These are phyloP conservation scores for Globisporangium ultimum DNA, from an alignment of 352 stramenopile species.

Conservation along the genomic window DNA sequence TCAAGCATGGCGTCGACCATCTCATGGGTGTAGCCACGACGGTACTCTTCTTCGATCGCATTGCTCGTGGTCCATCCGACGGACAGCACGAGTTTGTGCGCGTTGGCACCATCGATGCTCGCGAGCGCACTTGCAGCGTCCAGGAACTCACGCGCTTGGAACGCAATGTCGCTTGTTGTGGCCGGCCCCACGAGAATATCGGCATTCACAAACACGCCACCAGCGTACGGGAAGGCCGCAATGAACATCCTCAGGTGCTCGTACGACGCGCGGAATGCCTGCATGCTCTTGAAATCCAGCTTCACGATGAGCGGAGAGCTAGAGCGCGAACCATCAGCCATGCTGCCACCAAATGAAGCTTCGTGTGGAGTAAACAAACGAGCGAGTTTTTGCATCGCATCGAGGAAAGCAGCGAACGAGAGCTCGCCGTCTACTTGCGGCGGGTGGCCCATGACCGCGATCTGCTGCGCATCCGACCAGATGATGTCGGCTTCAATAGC, in stretches of 20 bases:
- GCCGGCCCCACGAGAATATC: slow-evolving; percentile 62
- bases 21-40: slow-evolving; percentile 38
- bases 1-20: slow-evolving; percentile 65
- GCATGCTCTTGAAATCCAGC: slow-evolving; percentile 66
- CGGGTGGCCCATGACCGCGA: slow-evolving; percentile 63
- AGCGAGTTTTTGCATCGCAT: slow-evolving; percentile 36
- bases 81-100: slow-evolving; percentile 67
- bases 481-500: slow-evolving; percentile 73
- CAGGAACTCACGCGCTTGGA: slow-evolving; percentile 46
- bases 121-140: slow-evolving; percentile 31
- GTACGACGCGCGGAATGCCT: slow-evolving; percentile 35
- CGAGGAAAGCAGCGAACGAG: slow-evolving; percentile 38
- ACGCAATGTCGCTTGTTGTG: slow-evolving; percentile 24
- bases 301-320: slow-evolving; percentile 60
- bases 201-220: slow-evolving; percentile 63
- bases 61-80: slow-evolving; percentile 72
- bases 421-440: slow-evolving; percentile 54
- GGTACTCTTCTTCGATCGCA: slow-evolving; percentile 41
- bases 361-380: background rate
- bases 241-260: slow-evolving; percentile 36
- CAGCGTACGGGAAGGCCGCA: slow-evolving; percentile 38
- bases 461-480: slow-evolving; percentile 47
- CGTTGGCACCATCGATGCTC: slow-evolving; percentile 20
- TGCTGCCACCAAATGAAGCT: no score
- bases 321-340: no score